phyloP scores from a whole-genome alignment of 345 rosid species.

The Populus ilicifolia region DNA sequence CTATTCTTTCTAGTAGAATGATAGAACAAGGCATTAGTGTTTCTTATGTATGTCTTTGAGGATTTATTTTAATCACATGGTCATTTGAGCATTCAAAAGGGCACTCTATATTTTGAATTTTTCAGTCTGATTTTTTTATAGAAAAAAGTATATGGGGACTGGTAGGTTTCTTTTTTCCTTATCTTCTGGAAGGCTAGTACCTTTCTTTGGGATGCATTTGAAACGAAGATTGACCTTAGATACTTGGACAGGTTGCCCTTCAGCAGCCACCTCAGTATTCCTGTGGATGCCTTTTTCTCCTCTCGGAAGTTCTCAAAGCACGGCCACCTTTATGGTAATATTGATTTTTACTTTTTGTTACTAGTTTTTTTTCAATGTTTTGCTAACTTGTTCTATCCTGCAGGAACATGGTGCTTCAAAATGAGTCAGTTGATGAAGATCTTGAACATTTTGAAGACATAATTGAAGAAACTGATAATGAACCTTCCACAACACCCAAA shows the following conservation, averaged over 20 bases:
- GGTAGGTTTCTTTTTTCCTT: not conserved
- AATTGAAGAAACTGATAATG: constrained; percentile 57
- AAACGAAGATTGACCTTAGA: constrained; percentile 14
- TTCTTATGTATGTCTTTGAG: not conserved
- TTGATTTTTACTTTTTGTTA: constrained; percentile 6
- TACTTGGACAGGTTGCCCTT: constrained; percentile 68
- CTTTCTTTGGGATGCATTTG: not conserved
- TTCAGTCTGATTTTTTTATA: too few relatives aligned
- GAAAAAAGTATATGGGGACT: too few relatives aligned
- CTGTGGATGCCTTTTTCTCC: constrained; percentile 89
- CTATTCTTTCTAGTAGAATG: not conserved
- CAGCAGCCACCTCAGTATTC: constrained; percentile 95
- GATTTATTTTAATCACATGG: not conserved
- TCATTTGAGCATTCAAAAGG: not conserved
- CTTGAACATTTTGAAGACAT: constrained; percentile 90
- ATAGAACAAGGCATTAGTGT: not conserved
- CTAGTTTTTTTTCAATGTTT: not conserved
- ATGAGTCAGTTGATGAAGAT: constrained; percentile 78
- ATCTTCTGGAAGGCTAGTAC: not conserved
- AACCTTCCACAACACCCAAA: constrained; percentile 23
- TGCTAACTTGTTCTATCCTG: constrained; percentile 6
- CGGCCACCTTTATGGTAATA: constrained; percentile 78
- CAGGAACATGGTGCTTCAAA: constrained; percentile 84
- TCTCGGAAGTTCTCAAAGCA: constrained; percentile 90
- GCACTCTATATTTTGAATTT: too few relatives aligned